Percentiles rank a stretch among this genome's conserved stretches.
These are phyloP conservation scores for Betula pendula DNA, from an alignment of 306 rosid genomes.

Conservation along the genomic window DNA sequence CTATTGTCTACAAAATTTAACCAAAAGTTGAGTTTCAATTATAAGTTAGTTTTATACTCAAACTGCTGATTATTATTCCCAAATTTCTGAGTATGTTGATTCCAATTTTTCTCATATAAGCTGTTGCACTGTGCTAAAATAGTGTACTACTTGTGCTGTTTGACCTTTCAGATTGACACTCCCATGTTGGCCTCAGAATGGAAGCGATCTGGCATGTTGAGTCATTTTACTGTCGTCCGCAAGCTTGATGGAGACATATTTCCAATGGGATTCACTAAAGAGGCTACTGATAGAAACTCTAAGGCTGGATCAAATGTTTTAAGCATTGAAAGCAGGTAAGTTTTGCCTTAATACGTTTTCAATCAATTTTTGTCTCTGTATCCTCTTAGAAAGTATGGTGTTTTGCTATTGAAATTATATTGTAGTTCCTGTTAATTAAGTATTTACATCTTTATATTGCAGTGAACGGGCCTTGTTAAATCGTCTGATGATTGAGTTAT, in stretches of 20 bases:
- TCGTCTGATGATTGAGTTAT: constrained; percentile 74
- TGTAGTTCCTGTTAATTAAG: constrained; percentile 32
- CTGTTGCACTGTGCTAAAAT: constrained; percentile 23
- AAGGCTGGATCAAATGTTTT: constrained; percentile 76
- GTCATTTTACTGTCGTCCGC: constrained; percentile 90
- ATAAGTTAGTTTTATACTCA: background rate
- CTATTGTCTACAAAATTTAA: background rate
- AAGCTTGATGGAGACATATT: constrained; percentile 85
- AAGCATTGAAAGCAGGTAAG: constrained; percentile 77
- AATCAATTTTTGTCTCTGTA: constrained; percentile 4
- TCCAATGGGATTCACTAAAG: constrained; percentile 80
- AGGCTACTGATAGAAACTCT: constrained; percentile 66
- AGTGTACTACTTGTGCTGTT: constrained; percentile 27
- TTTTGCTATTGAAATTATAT: constrained; percentile 15
- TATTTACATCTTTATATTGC: constrained; percentile 41
- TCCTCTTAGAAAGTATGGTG: constrained; percentile 1
- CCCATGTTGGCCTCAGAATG: constrained; percentile 96
- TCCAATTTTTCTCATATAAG: background rate
- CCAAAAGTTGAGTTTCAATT: background rate
- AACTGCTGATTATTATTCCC: background rate
- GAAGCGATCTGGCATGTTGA: constrained; percentile 77
- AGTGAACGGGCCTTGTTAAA: constrained; percentile 92
- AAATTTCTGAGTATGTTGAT: background rate
- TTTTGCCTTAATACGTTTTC: constrained; percentile 21
- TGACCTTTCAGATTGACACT: constrained; percentile 76